These are phyloP conservation scores for Pontederia paniculata DNA, from an alignment of 176 grass and related monocot genomes.

Conservation along the genomic window DNA sequence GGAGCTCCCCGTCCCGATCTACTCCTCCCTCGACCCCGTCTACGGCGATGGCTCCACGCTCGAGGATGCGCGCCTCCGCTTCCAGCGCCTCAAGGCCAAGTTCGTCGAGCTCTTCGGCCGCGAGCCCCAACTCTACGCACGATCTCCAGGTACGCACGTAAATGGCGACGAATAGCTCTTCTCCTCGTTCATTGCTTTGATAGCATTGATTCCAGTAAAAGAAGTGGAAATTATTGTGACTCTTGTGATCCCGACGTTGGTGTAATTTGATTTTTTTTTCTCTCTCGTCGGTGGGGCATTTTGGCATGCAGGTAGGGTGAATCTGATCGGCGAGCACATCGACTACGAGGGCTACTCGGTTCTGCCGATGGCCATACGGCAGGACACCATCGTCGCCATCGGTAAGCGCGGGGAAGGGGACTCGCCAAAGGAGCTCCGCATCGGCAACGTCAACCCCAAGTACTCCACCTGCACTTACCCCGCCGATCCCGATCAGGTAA, in stretches of 20 bases:
- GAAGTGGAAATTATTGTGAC: background rate
- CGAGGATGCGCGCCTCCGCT: conserved; percentile 70
- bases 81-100: conserved; percentile 1
- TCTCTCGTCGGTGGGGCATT: no score
- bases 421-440: conserved; percentile 30
- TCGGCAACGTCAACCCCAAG: conserved; percentile 82
- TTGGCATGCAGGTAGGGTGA: conserved; percentile 60
- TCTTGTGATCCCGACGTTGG: no score
- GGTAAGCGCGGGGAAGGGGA: conserved; percentile 30
- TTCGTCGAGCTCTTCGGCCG: conserved; percentile 5
- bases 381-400: conserved; percentile 93
- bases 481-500: conserved; percentile 70
- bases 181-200: no score
- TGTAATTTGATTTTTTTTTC: no score
- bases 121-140: conserved; percentile 38
- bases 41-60: conserved; percentile 56
- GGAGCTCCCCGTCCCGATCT: conserved; percentile 45
- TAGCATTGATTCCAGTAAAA: conserved; percentile 1
- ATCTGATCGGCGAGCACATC: conserved; percentile 95
- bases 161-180: no score
- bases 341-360: conserved; percentile 97
- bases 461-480: conserved; percentile 73
- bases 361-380: conserved; percentile 94
- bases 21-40: conserved; percentile 52
- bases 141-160: conserved; percentile 47